Conservation (phyloP, 768 basidiomycete species). For the Russula earlei region DNA sequence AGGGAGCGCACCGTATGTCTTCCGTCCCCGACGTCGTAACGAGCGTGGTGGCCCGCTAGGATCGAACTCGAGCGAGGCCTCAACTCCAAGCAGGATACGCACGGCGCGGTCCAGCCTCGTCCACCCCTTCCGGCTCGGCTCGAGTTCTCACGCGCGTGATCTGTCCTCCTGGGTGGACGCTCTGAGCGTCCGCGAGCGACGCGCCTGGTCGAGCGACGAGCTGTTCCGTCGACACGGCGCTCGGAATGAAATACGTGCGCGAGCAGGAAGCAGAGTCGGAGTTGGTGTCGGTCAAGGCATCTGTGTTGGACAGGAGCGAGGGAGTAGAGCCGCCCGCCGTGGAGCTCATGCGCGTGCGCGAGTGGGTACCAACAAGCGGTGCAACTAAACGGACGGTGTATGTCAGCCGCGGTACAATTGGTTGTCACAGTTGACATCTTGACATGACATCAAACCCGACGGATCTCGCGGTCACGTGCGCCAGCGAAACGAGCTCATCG, state of each 20-base stretch:
- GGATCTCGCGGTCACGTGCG: too few species aligned
- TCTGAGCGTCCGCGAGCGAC: not conserved
- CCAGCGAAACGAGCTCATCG: too few species aligned
- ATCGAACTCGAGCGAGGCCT: slow-evolving; percentile 54
- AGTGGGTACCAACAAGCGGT: slow-evolving; percentile 56
- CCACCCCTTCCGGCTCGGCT: slow-evolving; percentile 45
- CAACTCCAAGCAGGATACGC: slow-evolving; percentile 62
- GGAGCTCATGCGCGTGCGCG: slow-evolving; percentile 34
- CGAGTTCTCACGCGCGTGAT: slow-evolving; percentile 42
- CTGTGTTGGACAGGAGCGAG: slow-evolving; percentile 28
- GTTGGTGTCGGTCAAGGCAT: slow-evolving; percentile 22
- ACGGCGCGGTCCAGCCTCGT: too few species aligned
- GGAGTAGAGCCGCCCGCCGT: slow-evolving; percentile 30
- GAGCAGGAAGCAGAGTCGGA: slow-evolving; percentile 34
- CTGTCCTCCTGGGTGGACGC: slow-evolving; percentile 16
- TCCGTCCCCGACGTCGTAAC: slow-evolving; percentile 69
- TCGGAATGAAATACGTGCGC: slow-evolving; percentile 26
- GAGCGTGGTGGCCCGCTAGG: slow-evolving; percentile 54
- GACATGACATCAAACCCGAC: too few species aligned
- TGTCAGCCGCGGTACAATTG: too few species aligned
- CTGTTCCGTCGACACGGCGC: not conserved
- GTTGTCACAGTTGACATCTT: too few species aligned
- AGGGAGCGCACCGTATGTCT: slow-evolving; percentile 45
- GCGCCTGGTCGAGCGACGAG: not conserved
- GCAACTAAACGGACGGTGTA: too few species aligned